Conservation (phyloP, 331 rosid species). For the Quercus phellos region DNA sequence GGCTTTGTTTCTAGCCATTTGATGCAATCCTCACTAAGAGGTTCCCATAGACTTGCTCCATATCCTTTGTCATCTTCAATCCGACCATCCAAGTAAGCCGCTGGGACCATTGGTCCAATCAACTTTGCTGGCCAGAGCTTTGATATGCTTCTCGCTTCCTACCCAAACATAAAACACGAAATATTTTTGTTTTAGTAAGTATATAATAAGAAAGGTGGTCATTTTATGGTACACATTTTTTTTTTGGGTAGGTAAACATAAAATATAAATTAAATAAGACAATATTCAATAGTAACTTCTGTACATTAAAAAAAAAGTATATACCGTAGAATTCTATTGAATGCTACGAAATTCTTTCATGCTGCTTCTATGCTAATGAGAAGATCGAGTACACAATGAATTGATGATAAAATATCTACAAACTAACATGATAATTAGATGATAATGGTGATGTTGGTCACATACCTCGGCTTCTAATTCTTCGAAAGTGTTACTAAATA, state of each 20-base stretch:
- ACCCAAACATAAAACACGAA: not conserved
- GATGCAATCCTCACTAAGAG: slow-evolving; percentile 40
- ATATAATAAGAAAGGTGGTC: too few relatives aligned
- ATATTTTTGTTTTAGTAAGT: not conserved
- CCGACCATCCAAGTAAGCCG: slow-evolving; percentile 58
- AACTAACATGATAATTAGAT: not conserved
- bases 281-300: too few relatives aligned
- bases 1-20: slow-evolving; percentile 45
- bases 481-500: slow-evolving; percentile 49
- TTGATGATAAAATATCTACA: not conserved
- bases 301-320: too few relatives aligned
- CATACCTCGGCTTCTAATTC: slow-evolving; percentile 48
- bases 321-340: not conserved
- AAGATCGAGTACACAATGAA: not conserved
- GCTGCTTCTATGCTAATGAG: not conserved
- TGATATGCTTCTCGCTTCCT: slow-evolving; percentile 33
- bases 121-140: slow-evolving; percentile 45
- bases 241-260: too few relatives aligned
- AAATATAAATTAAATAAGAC: too few relatives aligned
- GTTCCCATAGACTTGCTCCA: slow-evolving; percentile 62
- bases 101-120: slow-evolving; percentile 74
- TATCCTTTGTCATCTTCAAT: slow-evolving; percentile 55
- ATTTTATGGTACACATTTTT: too few relatives aligned
- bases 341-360: not conserved
- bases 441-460: not conserved